These are phyloP conservation scores for Boletellus ananas DNA, from an alignment of 768 basidiomycete species.

Conservation along the genomic window DNA sequence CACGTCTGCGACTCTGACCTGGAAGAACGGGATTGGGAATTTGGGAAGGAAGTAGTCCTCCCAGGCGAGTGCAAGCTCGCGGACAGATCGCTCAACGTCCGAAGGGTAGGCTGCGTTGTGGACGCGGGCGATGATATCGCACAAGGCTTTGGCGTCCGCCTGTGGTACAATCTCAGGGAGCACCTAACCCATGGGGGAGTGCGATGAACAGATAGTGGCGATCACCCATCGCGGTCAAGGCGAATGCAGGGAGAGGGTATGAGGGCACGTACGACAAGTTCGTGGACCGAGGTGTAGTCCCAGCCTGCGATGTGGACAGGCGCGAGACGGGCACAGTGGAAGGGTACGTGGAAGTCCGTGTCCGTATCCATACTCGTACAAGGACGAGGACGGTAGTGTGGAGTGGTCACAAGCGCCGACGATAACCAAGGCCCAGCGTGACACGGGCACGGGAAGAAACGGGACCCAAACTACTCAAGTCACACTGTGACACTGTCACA, in stretches of 20 bases:
- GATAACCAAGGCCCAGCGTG: no score
- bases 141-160: constrained; percentile 22
- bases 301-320: constrained; percentile 26
- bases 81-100: constrained; percentile 22
- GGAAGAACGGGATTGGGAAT: constrained; percentile 29
- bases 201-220: background rate
- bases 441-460: constrained; percentile 8
- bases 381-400: background rate
- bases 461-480: no score
- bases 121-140: constrained; percentile 12
- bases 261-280: constrained; percentile 24
- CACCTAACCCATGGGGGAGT: constrained; percentile 6
- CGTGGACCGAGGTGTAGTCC: constrained; percentile 25
- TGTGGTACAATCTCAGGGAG: constrained; percentile 20
- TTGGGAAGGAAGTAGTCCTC: constrained; percentile 32
- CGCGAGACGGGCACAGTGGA: constrained; percentile 28
- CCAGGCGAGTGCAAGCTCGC: constrained; percentile 28
- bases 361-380: constrained; percentile 18
- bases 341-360: constrained; percentile 25
- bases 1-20: constrained; percentile 31
- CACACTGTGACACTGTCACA: no score
- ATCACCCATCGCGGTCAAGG: constrained; percentile 2
- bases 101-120: constrained; percentile 14
- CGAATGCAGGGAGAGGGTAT: background rate
- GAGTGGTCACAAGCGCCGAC: background rate